Evolutionary conservation across 768 basidiomycete species (phyloP).

Genomic region (Tricholoma bakamatsutake): DNA sequence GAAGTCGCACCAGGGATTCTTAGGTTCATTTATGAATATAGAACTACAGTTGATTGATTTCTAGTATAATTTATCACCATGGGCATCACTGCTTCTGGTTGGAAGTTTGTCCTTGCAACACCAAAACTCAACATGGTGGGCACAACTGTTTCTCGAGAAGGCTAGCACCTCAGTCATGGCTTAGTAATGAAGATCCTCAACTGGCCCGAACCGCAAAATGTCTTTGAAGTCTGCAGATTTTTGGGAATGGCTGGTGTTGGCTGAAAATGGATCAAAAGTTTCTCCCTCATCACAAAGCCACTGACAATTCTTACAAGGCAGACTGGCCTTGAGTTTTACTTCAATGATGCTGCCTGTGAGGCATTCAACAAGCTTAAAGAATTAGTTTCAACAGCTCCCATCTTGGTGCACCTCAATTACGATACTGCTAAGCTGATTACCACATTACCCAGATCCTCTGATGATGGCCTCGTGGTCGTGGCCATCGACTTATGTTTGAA

Average conservation of each 20-base stretch:
- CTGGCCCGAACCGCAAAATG: slow-evolving; percentile 14
- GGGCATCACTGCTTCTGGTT: slow-evolving; percentile 27
- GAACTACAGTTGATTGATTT: too few species aligned
- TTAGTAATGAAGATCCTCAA: slow-evolving; percentile 22
- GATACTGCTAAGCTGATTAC: too few species aligned
- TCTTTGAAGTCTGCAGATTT: slow-evolving; percentile 19
- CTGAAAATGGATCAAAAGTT: too few species aligned
- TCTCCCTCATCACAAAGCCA: too few species aligned
- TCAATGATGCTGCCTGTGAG: slow-evolving; percentile 14
- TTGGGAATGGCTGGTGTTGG: slow-evolving; percentile 9
- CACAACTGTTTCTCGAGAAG: slow-evolving; percentile 19
- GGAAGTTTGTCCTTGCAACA: slow-evolving; percentile 19
- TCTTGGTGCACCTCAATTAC: too few species aligned
- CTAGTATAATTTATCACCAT: slow-evolving; percentile 4
- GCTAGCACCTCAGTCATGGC: slow-evolving; percentile 20
- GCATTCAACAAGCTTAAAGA: slow-evolving; percentile 23
- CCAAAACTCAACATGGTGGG: slow-evolving; percentile 24
- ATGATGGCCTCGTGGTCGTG: too few species aligned
- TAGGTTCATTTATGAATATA: too few species aligned
- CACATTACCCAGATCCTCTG: too few species aligned
- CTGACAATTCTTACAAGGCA: slow-evolving; percentile 3
- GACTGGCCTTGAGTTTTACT: slow-evolving; percentile 18
- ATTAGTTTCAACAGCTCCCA: neutral
- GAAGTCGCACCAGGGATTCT: too few species aligned
- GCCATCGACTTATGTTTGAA: too few species aligned